phyloP scores from a whole-genome alignment of 805 yeast species.

The Phaffomyces opuntiae region DNA sequence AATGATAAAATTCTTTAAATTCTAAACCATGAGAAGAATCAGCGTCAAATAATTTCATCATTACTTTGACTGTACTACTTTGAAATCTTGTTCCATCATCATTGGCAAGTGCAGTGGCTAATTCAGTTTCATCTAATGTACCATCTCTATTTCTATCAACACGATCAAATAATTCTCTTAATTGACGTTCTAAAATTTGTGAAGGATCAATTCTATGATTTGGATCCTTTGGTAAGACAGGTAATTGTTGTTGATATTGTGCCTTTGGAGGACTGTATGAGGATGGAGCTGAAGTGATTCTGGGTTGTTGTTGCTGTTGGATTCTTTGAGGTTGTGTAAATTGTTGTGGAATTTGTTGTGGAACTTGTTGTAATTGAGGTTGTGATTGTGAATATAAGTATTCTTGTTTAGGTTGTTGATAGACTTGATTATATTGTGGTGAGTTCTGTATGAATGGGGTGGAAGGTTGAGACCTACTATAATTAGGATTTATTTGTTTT shows the following conservation, averaged over 20 bases:
- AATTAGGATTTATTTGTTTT: neutral
- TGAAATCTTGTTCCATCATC: conserved; percentile 59
- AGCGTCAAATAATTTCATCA: conserved; percentile 58
- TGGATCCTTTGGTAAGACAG: conserved; percentile 5
- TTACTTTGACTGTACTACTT: conserved; percentile 49
- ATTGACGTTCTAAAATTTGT: conserved; percentile 34
- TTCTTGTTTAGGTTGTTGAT: neutral
- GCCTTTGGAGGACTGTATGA: conserved; percentile 3
- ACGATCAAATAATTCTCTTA: conserved; percentile 43
- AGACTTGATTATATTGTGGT: neutral
- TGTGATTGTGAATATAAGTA: conserved; percentile 3
- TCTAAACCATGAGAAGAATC: conserved; percentile 37
- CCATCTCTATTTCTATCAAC: conserved; percentile 52
- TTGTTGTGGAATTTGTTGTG: too few species aligned
- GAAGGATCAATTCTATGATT: conserved; percentile 9
- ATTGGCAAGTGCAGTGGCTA: conserved; percentile 51
- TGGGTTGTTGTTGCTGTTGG: conserved; percentile 4
- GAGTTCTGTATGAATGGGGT: neutral
- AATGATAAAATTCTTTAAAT: conserved; percentile 56
- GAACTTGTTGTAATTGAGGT: conserved; percentile 1
- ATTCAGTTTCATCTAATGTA: conserved; percentile 46
- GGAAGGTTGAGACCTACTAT: neutral
- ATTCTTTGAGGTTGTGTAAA: conserved; percentile 4
- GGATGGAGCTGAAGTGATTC: neutral
- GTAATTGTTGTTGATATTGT: neutral